phyloP scores from a whole-genome alignment of 2,329 filamentous ascomycete genomes.

The Neofusicoccum cordaticola region DNA sequence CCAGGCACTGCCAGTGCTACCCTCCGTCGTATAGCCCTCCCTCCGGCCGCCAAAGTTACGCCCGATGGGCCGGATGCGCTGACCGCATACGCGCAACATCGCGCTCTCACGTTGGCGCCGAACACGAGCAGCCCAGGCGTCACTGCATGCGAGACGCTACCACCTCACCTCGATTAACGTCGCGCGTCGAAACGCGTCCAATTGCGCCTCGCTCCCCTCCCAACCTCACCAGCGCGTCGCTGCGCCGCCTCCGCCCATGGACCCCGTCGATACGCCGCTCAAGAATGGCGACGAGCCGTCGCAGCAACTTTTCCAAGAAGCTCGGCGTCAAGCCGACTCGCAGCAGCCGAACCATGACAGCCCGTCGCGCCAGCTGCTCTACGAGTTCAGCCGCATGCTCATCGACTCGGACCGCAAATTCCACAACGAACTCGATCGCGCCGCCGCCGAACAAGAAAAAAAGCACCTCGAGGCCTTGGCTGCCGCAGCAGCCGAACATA shows the following conservation, averaged over 20 bases:
- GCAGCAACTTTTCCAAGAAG: conserved; percentile 9
- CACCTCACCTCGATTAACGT: not conserved
- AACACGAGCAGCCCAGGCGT: conserved; percentile 9
- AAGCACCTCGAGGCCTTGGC: conserved; percentile 65
- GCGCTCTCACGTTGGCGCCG: not conserved
- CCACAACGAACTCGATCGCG: conserved; percentile 60
- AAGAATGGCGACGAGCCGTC: conserved; percentile 13
- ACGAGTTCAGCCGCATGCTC: conserved; percentile 44
- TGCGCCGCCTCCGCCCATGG: not conserved
- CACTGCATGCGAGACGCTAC: conserved; percentile 12
- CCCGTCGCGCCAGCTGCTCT: conserved; percentile 33
- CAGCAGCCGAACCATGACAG: conserved; percentile 25
- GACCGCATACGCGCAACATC: conserved; percentile 11
- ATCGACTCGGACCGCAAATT: conserved; percentile 45
- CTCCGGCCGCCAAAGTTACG: not conserved
- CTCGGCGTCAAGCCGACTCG: conserved; percentile 1
- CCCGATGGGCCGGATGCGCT: conserved; percentile 6
- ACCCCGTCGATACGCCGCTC: not conserved
- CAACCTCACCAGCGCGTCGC: not conserved
- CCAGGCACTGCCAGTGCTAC: conserved; percentile 1
- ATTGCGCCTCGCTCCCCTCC: conserved; percentile 1
- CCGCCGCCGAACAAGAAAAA: conserved; percentile 61
- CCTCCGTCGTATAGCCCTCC: not conserved
- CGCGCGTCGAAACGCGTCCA: conserved; percentile 15
- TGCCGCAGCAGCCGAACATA: conserved; percentile 64